Evolutionary conservation across 78 protist genomes (phyloP).

Genomic region (Dictyostelium intermedium): DNA sequence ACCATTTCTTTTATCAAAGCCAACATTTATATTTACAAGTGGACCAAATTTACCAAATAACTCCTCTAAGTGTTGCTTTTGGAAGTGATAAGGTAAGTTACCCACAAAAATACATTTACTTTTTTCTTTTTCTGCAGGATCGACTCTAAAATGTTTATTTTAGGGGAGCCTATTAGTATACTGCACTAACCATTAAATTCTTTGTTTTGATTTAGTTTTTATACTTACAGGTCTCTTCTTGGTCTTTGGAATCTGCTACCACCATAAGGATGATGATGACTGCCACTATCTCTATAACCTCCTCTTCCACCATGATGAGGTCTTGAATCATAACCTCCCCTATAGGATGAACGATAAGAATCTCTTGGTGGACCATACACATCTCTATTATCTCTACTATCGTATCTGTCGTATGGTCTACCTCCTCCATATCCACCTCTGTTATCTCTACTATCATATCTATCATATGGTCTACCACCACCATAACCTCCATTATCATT

Average conservation of each 20-base stretch:
- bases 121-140: constrained; percentile 59
- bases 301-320: constrained; percentile 4
- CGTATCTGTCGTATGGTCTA: constrained; percentile 9
- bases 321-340: constrained; percentile 16
- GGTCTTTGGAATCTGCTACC: constrained; percentile 15
- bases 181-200: too few species aligned
- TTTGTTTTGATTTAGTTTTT: too few species aligned
- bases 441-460: background rate
- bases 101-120: constrained; percentile 82
- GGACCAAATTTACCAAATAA: constrained; percentile 74
- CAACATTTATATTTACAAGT: constrained; percentile 64
- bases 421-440: background rate
- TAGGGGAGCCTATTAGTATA: too few species aligned
- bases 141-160: background rate
- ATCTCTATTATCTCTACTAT: constrained; percentile 1
- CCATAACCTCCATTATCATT: background rate
- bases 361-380: constrained; percentile 6
- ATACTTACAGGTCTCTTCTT: constrained; percentile 36
- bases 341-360: background rate
- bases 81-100: constrained; percentile 74
- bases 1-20: constrained; percentile 77
- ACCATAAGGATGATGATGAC: constrained; percentile 15
- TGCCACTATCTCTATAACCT: constrained; percentile 16
- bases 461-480: background rate
- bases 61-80: constrained; percentile 22